Evolutionary conservation across 2,329 filamentous ascomycete species (phyloP), one percentile per base, ranked within the genome.

Genomic region (Aphanocladium album): DNA sequence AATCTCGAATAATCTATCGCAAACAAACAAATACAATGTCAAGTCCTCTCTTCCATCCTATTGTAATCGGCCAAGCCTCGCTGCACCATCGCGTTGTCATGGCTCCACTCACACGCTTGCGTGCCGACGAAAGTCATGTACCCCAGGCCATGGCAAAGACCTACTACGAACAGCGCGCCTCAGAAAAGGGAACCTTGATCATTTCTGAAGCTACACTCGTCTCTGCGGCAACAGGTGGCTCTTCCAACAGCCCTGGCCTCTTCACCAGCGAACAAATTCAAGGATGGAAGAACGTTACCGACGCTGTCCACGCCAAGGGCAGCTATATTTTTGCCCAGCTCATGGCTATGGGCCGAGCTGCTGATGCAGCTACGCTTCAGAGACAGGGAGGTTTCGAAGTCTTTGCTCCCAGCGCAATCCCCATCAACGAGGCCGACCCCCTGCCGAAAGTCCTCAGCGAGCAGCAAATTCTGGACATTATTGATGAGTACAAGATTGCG

Each of bases 361-460:
- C 58, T 8, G 8, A 33, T 25, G 17, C 50, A 11, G 51, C 17
- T 67, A 84, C 25, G 25, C 17, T 47, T 12, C 37, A 55, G 39
- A 46, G 50, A 12, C 30, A 43, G 5, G 47, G 50, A 39, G 45
- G 50, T 25, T 35, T 33, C 45, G 50, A 47, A 17, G 82, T 19
- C 17, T 73, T 81, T 1, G 76, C 79, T 45, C 81, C 81, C 4
- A 77, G 83, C 8, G 72, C 74, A 1, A 27, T 51, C 16, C 47
- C 47, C 27, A 51, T 51, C 25, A 78, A 57, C 62, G 73, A 8
- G 78, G 79, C 2, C 72, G 47, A 7, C 49, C 72, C 72, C 0
- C 80, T 80, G 2, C 88, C 88, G 1, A 83, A 82, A 57, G 86
- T 79, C 23, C 83, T 92, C 82, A 87, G 81, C 0, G 76, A 82